phyloP scores from a whole-genome alignment of 306 rosid genomes.

The Fragaria nilgerrensis region DNA sequence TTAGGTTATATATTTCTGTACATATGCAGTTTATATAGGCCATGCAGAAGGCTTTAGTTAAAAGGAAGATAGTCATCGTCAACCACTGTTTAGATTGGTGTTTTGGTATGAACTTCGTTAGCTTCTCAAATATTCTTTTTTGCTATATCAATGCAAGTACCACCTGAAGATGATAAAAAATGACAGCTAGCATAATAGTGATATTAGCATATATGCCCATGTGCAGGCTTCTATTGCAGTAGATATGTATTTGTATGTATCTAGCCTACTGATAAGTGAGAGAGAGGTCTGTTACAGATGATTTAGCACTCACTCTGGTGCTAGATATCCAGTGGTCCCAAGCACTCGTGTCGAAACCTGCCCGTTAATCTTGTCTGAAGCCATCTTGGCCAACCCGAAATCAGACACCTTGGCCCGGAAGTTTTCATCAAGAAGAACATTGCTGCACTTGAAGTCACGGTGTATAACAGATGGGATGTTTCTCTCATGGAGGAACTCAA shows the following conservation, averaged over 20 bases:
- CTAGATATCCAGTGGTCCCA: slow-evolving; percentile 96
- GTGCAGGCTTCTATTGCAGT: slow-evolving; percentile 38
- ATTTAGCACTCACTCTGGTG: slow-evolving; percentile 88
- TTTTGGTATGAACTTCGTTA: neutral
- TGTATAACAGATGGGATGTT: slow-evolving; percentile 78
- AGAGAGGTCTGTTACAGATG: slow-evolving; percentile 23
- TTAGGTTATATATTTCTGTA: neutral
- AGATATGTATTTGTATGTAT: slow-evolving; percentile 28
- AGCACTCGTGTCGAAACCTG: slow-evolving; percentile 80
- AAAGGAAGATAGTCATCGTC: neutral
- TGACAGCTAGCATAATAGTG: slow-evolving; percentile 49
- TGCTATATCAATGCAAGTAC: slow-evolving; percentile 8
- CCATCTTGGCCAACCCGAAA: slow-evolving; percentile 87
- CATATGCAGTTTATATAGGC: neutral
- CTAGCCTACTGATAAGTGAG: slow-evolving; percentile 18
- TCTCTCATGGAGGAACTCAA: slow-evolving; percentile 86
- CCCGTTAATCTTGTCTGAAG: slow-evolving; percentile 77
- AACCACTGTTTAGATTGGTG: neutral
- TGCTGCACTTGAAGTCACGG: slow-evolving; percentile 78
- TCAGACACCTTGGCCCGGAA: slow-evolving; percentile 87
- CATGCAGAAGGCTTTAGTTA: neutral
- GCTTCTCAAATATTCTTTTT: neutral
- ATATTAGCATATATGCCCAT: slow-evolving; percentile 34
- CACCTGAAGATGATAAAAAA: slow-evolving; percentile 11
- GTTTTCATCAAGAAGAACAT: slow-evolving; percentile 66